Base-by-base conservation (phyloP, 1,284 basidiomycete genomes). In the Pseudozyma sp. region DNA sequence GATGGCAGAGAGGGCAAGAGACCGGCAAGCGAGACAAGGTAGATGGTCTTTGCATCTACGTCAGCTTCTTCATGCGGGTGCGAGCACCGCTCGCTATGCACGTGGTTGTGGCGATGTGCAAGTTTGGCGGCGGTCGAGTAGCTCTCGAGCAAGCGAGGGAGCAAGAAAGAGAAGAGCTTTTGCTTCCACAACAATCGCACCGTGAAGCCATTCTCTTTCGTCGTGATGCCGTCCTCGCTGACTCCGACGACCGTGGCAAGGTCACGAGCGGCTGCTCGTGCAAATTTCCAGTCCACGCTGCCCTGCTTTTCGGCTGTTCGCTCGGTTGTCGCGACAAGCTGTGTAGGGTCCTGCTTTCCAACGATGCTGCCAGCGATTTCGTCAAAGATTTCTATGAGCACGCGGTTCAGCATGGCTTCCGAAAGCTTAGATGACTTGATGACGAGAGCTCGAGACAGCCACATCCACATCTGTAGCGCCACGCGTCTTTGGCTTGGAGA, bases 1-100 rank as follows among this genome's bases (percentile, higher is more conserved):
- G 91, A 91, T 0, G 95, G 94, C 14, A 94, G 88, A 7, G 91
- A 88, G 52, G 90, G 91, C 60, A 98, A 89, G 8, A 98, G 87
- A 8, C 91, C 90, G 0, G 93, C 90, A 14, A 99, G 88, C 1
- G 94, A 93, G 19, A 94, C 90, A 6, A 99, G 89, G 82, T 92
- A 91, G 2, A 93, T 89, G 2, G 88, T 88, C 83, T 91, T 90
- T 71, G 86, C 87, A 43, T 77, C 65, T 11, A 47, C 65, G 0
- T 40, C 44, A 31, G 56, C 49, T 10, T 19, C 47, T 2, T 39
- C 45, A 19, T 75, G 60, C 3, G 24, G 37, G 37, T 55, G 60
- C 19, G 42, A 17, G n/a, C 66, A 68, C 3, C 33, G 1, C 14
- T 45, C 50, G 1, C 43, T 35, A 33, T 60, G 58, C 10, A 29